These are phyloP conservation scores for Lipomyces orientalis DNA, from an alignment of 805 yeast species.

Conservation along the genomic window DNA sequence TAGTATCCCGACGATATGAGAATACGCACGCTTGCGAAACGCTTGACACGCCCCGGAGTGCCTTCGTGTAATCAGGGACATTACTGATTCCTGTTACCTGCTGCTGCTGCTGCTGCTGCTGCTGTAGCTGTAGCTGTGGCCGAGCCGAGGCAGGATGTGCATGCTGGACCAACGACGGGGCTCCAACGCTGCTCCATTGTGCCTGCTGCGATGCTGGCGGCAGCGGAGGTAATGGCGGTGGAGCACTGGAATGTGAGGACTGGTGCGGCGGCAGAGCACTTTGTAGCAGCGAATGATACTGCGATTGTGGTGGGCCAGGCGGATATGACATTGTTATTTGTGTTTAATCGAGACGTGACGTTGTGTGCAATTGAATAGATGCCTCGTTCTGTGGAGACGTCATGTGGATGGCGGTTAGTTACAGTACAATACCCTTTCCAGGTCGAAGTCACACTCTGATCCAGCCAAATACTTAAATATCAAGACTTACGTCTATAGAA, in stretches of 20 bases:
- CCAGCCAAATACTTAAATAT: neutral
- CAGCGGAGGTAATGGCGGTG: neutral
- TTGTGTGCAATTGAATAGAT: neutral
- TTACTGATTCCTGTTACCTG: constrained; percentile 1
- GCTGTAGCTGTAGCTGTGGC: neutral
- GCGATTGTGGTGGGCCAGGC: neutral
- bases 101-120: neutral
- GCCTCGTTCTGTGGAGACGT: neutral
- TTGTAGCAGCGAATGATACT: neutral
- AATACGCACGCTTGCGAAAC: neutral
- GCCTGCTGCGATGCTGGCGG: neutral
- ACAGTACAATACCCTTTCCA: neutral
- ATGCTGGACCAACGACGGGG: neutral
- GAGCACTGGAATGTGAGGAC: neutral
- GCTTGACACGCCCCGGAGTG: neutral
- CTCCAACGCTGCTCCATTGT: neutral
- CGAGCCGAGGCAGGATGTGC: neutral
- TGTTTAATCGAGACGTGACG: neutral
- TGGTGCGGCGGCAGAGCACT: neutral
- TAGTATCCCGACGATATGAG: neutral
- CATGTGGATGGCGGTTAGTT: neutral
- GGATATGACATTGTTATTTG: neutral
- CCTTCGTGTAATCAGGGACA: neutral
- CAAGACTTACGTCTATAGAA: no score
- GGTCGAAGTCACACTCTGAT: neutral